Base-by-base conservation (phyloP, 2,329 filamentous ascomycete species). In the Aureobasidium uvarum region DNA sequence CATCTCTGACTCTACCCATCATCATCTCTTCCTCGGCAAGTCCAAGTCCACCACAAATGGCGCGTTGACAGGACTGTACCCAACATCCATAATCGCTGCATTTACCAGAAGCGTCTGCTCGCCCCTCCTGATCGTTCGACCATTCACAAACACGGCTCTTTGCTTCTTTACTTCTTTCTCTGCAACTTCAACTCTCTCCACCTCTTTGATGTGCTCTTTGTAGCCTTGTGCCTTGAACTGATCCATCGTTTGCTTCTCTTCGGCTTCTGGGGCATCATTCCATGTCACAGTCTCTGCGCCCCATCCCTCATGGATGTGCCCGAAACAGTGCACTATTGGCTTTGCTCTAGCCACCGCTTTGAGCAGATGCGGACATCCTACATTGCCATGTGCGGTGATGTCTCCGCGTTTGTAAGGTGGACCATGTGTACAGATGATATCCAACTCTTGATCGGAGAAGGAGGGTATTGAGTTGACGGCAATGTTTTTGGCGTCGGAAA, bases 361-460 rank as follows among this genome's bases (percentile, higher is more conserved):
- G 1, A 84, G 76, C 1, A 89, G 75, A 70, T 83, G 79, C 54
- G 79, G 75, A 72, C 86, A 88, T 0, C 86, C 86, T 0, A 83
- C 84, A 23, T 75, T 71, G 2, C 72, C 72, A 1, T 69, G 68
- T 0, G 43, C 67, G 1, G 75, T 77, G n/a, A 68, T 66, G 69
- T 88, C 86, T 2, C 86, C 74, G 2, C 83, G 72, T 0, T 77
- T 77, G 25, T 75, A 71, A 0, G 86, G 85, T 2, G 86, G 86
- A 0, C 85, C 85, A 70, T 88, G 86, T 0, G 86, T 88, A 70
- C 88, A 79, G 68, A 87, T 77, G 8, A 88, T 77, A 71, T 88
- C 85, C 25, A 85, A 31, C 25, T 38, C 8, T 7, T 45, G 23
- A n/a, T 52, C 45, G 7, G 28, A 45, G 41, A 51, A 55, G 1